Conservation (phyloP, 2,329 filamentous ascomycete species). For the Fusarium sp. region DNA sequence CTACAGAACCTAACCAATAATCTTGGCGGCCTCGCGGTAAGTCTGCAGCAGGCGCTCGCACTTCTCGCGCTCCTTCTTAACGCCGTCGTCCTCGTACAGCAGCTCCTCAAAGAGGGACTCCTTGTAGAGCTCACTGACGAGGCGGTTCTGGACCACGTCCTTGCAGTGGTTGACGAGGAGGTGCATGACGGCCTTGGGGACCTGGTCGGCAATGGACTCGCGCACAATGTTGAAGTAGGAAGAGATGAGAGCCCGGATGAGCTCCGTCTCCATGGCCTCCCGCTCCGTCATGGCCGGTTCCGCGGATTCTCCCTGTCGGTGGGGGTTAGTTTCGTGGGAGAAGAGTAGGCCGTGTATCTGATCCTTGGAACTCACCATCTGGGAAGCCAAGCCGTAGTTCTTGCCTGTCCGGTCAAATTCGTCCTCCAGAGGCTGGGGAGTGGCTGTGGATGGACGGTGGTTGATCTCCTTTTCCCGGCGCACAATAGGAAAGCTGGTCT, state of each 20-base stretch:
- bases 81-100: slow-evolving; percentile 94
- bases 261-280: slow-evolving; percentile 95
- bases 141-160: slow-evolving; percentile 94
- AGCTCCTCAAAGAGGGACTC: slow-evolving; percentile 90
- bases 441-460: slow-evolving; percentile 57
- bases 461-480: slow-evolving; percentile 70
- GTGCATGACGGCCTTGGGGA: slow-evolving; percentile 99
- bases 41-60: slow-evolving; percentile 95
- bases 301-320: slow-evolving; percentile 62
- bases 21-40: slow-evolving; percentile 97
- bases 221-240: slow-evolving; percentile 99
- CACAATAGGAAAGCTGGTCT: slow-evolving; percentile 84
- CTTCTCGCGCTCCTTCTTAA: slow-evolving; percentile 98
- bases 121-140: slow-evolving; percentile 95
- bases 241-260: slow-evolving; percentile 94
- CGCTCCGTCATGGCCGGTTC: slow-evolving; percentile 93
- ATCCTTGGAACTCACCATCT: slow-evolving; percentile 62
- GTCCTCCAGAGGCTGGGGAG: slow-evolving; percentile 50
- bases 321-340: slow-evolving; percentile 36
- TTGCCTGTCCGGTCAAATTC: slow-evolving; percentile 54
- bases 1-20: slow-evolving; percentile 94
- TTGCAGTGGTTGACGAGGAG: slow-evolving; percentile 98
- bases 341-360: slow-evolving; percentile 18
- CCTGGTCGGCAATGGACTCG: slow-evolving; percentile 97
- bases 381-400: slow-evolving; percentile 56